A percentile compares a stretch with the other conserved stretches of the same genome.
Evolutionary conservation across 192 early-diverging fungal species (phyloP).

Genomic region (Coemansia sp.): DNA sequence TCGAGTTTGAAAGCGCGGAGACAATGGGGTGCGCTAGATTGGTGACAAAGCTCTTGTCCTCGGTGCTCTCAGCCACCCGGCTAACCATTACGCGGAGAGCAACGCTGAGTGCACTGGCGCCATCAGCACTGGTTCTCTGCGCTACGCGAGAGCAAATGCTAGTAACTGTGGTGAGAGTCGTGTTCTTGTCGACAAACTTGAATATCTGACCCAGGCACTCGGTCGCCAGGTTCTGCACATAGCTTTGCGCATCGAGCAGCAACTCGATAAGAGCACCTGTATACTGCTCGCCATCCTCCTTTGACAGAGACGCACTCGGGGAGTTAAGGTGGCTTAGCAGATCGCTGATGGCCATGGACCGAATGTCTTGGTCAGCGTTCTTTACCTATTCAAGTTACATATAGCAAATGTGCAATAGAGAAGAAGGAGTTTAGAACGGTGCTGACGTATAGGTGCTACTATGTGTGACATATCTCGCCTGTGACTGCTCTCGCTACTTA

Average conservation of each 20-base stretch:
- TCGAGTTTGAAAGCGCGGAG: slow-evolving; percentile 18
- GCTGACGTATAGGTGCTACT: neutral
- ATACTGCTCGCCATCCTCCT: slow-evolving; percentile 31
- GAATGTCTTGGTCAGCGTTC: slow-evolving; percentile 44
- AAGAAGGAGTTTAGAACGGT: neutral
- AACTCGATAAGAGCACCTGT: slow-evolving; percentile 21
- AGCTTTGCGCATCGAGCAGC: slow-evolving; percentile 42
- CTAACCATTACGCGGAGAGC: slow-evolving; percentile 35
- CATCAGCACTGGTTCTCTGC: neutral
- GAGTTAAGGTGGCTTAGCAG: slow-evolving; percentile 26
- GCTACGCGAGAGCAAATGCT: slow-evolving; percentile 30
- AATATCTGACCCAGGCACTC: slow-evolving; percentile 44
- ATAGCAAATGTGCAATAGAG: neutral
- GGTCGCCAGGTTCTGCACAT: slow-evolving; percentile 49
- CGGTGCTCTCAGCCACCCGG: slow-evolving; percentile 24
- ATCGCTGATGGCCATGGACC: slow-evolving; percentile 44
- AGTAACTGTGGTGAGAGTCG: slow-evolving; percentile 10
- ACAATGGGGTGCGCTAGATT: slow-evolving; percentile 32
- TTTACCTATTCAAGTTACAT: slow-evolving; percentile 21
- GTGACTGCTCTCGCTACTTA: neutral
- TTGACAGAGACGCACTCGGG: slow-evolving; percentile 3
- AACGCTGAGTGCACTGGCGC: slow-evolving; percentile 34
- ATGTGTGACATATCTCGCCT: neutral
- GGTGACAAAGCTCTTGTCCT: slow-evolving; percentile 28
- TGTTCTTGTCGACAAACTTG: slow-evolving; percentile 24